Percentiles rank a stretch among this genome's conserved stretches.
phyloP scores from a whole-genome alignment of 1,284 basidiomycete species.

The Rhodotorula sp. region DNA sequence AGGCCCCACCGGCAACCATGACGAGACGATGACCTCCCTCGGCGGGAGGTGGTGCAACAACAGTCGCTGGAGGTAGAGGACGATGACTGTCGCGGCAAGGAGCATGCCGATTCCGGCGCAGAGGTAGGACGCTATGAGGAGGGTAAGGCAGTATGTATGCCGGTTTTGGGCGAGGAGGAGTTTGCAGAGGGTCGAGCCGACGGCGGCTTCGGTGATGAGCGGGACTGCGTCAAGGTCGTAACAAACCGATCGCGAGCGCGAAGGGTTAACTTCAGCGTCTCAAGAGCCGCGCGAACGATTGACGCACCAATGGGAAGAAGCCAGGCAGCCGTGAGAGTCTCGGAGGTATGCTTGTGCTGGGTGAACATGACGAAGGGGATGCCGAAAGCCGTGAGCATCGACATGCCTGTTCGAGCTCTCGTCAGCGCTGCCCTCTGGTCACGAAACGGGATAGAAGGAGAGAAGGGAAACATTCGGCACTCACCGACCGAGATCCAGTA shows the following conservation, averaged over 20 bases:
- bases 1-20: constrained; percentile 43
- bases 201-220: constrained; percentile 41
- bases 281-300: background rate
- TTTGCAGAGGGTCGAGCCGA: constrained; percentile 38
- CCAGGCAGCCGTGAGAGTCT: constrained; percentile 44
- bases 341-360: constrained; percentile 38
- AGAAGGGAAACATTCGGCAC: background rate
- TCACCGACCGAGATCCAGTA: constrained; percentile 44
- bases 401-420: constrained; percentile 12
- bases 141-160: constrained; percentile 38
- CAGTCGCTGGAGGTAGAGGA: constrained; percentile 44
- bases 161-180: constrained; percentile 30
- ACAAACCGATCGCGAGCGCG: background rate
- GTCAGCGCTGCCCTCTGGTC: background rate
- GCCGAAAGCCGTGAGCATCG: constrained; percentile 33
- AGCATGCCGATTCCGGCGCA: constrained; percentile 40
- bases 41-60: constrained; percentile 43
- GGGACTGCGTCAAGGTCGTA: constrained; percentile 34
- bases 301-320: constrained; percentile 41
- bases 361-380: constrained; percentile 42
- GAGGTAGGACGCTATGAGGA: constrained; percentile 42
- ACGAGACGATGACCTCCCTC: constrained; percentile 42
- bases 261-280: background rate
- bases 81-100: constrained; percentile 39
- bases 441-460: background rate